Conservation (phyloP, 164 flowering plant species). For the Annona cherimola region DNA sequence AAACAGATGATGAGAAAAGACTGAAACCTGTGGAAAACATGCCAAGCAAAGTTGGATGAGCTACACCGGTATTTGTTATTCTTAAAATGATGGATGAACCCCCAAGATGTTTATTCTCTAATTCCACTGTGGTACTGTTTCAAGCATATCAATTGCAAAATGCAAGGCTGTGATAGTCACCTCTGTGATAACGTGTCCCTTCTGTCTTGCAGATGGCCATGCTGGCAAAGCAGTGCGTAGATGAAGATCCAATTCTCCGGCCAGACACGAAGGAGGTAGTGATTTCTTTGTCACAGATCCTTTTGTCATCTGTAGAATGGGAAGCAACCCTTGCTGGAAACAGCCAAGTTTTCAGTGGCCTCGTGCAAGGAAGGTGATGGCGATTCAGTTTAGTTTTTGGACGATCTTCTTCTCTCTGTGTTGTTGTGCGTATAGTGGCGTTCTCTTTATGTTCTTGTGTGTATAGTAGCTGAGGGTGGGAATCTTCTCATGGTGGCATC, state of each 20-base stretch:
- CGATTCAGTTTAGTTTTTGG: background rate
- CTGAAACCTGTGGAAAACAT: too few species aligned
- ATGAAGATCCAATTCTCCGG: constrained; percentile 82
- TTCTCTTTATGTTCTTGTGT: constrained; percentile 15
- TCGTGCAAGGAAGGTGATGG: constrained; percentile 80
- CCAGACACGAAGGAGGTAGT: constrained; percentile 98
- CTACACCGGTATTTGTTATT: too few species aligned
- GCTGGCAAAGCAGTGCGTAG: constrained; percentile 90
- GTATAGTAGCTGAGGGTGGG: constrained; percentile 19
- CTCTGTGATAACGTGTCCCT: background rate
- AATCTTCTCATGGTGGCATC: background rate
- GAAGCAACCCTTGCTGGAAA: constrained; percentile 98
- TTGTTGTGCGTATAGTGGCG: background rate
- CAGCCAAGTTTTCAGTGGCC: constrained; percentile 97
- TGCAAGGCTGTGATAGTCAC: background rate
- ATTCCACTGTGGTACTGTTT: too few species aligned
- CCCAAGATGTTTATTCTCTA: too few species aligned
- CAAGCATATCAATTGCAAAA: background rate
- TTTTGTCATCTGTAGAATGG: constrained; percentile 91
- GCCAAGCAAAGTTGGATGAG: too few species aligned
- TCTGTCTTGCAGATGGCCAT: constrained; percentile 56
- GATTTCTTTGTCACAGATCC: constrained; percentile 81
- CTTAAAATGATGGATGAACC: too few species aligned
- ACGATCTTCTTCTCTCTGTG: background rate
- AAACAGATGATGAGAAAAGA: too few species aligned